Evolutionary conservation across 2,329 filamentous ascomycete species (phyloP).

Genomic region (Alternaria postmessia): DNA sequence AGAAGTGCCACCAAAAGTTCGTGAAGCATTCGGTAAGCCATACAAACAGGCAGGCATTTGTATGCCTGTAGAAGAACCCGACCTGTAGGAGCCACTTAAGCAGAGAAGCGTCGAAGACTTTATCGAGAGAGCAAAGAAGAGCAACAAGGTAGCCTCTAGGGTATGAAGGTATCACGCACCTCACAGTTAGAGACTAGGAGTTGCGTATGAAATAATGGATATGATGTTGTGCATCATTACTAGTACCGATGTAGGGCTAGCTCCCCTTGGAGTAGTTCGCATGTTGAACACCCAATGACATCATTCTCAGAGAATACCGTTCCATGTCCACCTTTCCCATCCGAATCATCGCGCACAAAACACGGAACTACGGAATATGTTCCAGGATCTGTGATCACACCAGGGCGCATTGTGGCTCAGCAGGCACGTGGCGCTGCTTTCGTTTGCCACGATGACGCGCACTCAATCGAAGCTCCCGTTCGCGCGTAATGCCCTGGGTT

Average conservation of each 20-base stretch:
- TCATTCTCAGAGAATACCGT: neutral
- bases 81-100: neutral
- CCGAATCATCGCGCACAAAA: conserved; percentile 3
- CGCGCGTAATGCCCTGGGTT: conserved; percentile 15
- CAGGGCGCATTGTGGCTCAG: conserved; percentile 21
- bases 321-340: neutral
- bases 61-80: too few species aligned
- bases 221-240: neutral
- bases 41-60: neutral
- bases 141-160: too few species aligned
- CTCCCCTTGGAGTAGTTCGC: neutral
- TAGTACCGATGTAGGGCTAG: neutral
- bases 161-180: neutral
- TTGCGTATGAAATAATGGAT: neutral
- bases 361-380: neutral
- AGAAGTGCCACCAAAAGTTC: neutral
- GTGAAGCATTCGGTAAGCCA: neutral
- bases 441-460: conserved; percentile 36
- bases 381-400: neutral
- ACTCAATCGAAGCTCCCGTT: conserved; percentile 14
- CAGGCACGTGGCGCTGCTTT: conserved; percentile 17
- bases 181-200: neutral
- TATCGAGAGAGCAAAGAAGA: neutral
- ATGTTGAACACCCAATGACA: neutral
- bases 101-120: fast-evolving